Base-by-base conservation (phyloP, 208 protist genomes). In the Histomonas meleagridis region DNA sequence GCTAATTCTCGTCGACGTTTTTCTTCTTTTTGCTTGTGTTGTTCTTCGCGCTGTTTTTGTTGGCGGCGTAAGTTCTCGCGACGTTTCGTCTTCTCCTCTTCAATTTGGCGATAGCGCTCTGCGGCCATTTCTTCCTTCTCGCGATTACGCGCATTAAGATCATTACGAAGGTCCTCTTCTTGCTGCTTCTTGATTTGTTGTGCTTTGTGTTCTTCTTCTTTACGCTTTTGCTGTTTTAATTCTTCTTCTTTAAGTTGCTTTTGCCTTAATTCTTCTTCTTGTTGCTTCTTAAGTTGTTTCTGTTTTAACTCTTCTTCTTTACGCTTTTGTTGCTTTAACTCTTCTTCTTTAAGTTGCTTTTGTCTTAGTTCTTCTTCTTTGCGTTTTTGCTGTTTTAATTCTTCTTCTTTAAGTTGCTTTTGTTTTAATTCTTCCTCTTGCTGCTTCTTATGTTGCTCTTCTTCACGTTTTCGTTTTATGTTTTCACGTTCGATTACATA, bases 191-290 rank as follows among this genome's bases (percentile, higher is more conserved):
- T n/a, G n/a, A n/a, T n/a, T n/a, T n/a, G n/a, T n/a, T n/a, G n/a
- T n/a, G n/a, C n/a, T n/a, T n/a, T n/a, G n/a, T n/a, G 28, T 90
- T 78, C n/a, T 90, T 90, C 60, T 78, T 90, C 78, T 90, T 90
- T 28, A 28, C n/a, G 28, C 60, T 90, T n/a, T n/a, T 90, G 28
- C 78, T 78, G 28, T n/a, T 90, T 51, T 90, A 48, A 28, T n/a
- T 78, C n/a, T 28, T 70, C 78, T 28, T 78, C 60, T 90, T 90
- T 28, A 28, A 28, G 28, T n/a, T 90, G n/a, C 28, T 90, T n/a
- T n/a, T 35, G 28, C 46, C 28, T 28, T 28, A 48, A 28, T n/a
- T 90, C 78, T 90, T 90, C 60, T n/a, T 90, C 78, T n/a, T 90
- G 28, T 90, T 48, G 28, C 28, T 28, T 28, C 62, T n/a, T 70